Evolutionary conservation across 1,139 yeast species (phyloP).

Genomic region (Taphrina communis): DNA sequence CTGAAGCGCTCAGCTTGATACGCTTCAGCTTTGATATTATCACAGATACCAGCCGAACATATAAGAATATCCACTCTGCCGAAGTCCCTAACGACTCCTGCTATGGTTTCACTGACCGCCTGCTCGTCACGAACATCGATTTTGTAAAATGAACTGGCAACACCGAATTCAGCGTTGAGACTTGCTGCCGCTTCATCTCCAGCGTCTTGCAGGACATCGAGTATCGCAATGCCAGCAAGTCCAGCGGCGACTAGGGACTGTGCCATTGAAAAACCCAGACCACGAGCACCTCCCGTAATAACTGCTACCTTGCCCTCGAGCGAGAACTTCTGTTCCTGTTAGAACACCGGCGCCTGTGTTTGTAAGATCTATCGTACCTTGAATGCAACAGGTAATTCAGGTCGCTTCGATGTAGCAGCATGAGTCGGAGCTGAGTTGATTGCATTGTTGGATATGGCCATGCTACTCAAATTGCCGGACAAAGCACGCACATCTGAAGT

Average conservation of each 20-base stretch:
- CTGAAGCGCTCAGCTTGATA: constrained; percentile 75
- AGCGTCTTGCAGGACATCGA: constrained; percentile 39
- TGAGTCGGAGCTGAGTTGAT: constrained; percentile 4
- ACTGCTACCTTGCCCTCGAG: constrained; percentile 84
- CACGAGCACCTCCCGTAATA: constrained; percentile 86
- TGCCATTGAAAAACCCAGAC: constrained; percentile 84
- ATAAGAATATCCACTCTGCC: constrained; percentile 67
- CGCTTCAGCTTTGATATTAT: constrained; percentile 59
- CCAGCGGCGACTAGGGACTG: constrained; percentile 89
- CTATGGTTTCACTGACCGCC: constrained; percentile 41
- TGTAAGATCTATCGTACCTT: constrained; percentile 15
- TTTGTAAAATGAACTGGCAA: constrained; percentile 35
- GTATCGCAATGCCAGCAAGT: constrained; percentile 62
- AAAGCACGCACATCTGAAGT: background rate
- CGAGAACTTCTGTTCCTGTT: constrained; percentile 50
- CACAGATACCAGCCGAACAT: constrained; percentile 63
- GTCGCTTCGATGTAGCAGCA: background rate
- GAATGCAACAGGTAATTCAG: constrained; percentile 37
- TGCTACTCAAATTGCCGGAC: constrained; percentile 16
- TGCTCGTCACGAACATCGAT: constrained; percentile 40
- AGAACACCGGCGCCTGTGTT: background rate
- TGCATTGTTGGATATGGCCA: constrained; percentile 21
- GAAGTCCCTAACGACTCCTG: constrained; percentile 51
- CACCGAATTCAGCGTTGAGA: constrained; percentile 36
- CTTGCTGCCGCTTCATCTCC: constrained; percentile 39